Evolutionary conservation across 2,329 filamentous ascomycete genomes (phyloP), one percentile per base, ranked within the genome.

Genomic region (Pseudogymnoascus sp.): DNA sequence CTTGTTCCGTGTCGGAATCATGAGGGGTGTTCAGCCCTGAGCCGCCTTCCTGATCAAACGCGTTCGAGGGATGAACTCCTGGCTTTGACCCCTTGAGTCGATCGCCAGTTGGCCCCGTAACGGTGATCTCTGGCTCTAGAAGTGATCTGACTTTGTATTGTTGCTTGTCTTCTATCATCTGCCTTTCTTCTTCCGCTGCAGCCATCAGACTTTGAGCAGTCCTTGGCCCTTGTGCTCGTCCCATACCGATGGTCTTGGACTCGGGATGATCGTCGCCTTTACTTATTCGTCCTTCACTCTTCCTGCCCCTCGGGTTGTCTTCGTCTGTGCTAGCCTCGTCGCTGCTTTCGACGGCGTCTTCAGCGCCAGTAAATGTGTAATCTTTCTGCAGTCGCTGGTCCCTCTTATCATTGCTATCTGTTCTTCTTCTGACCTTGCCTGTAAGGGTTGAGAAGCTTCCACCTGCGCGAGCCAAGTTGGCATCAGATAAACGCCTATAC

Each of bases 1-100:
- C 89, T 21, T 86, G 87, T 71, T 96, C 91, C 30, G 91, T 86
- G 61, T 97, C 94, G 2, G 90, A 95, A 63, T 90, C 88, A 61
- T 91, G 80, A 0, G 75, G 86, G 73, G 80, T 75, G 68, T 77
- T 71, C 2, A 74, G 74, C 3, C 77, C 77, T 4, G 82, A 83
- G n/a, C 74, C 68, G 2, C 62, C 65, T 80, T 80, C 12, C 61
- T 85, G 76, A 68, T 96, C 92, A 70, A 92, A 96, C 70, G 86
- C 94, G 9, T 89, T 95, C 59, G 84, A 83, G 1, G 92, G 92
- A 70, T 95, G 92, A 9, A 94, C 82, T 2, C 80, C 79, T 1
- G 78, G 70, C 69, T 83, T 85, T 63, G 67, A 74, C 58, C 73
- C 70, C 66, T 80, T 83, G 64, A 76, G 75, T 65, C 80, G 83